Evolutionary conservation across 345 rosid species (phyloP).

Genomic region (Gossypium sturtianum): DNA sequence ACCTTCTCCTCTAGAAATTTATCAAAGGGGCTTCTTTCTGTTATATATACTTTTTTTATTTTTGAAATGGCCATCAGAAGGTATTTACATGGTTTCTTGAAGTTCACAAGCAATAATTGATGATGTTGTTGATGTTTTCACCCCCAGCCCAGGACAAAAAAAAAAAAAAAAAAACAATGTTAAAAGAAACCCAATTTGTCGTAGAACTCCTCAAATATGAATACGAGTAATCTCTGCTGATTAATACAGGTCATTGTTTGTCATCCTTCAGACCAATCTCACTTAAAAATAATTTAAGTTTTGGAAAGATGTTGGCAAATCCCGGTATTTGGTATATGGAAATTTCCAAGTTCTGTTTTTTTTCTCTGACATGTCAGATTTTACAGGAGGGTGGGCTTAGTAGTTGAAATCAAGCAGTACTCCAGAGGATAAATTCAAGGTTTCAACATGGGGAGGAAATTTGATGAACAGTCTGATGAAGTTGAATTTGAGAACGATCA

Average conservation of each 20-base stretch:
- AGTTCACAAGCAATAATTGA: not conserved
- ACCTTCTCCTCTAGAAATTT: not conserved
- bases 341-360: not conserved
- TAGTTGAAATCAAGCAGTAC: not conserved
- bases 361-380: constrained; percentile 9
- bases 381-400: not conserved
- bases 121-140: not conserved
- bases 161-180: too few relatives aligned
- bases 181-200: too few relatives aligned
- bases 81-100: not conserved
- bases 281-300: too few relatives aligned
- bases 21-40: not conserved
- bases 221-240: too few relatives aligned
- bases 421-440: not conserved
- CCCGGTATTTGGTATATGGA: too few relatives aligned
- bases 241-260: too few relatives aligned
- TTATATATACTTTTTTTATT: not conserved
- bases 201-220: too few relatives aligned
- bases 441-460: constrained; percentile 41
- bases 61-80: not conserved
- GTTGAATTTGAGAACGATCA: constrained; percentile 30
- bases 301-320: too few relatives aligned
- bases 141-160: not conserved
- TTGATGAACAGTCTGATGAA: constrained; percentile 30
- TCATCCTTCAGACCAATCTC: too few relatives aligned